Evolutionary conservation across 768 basidiomycete species (phyloP).

Genomic region (Russula sp.): DNA sequence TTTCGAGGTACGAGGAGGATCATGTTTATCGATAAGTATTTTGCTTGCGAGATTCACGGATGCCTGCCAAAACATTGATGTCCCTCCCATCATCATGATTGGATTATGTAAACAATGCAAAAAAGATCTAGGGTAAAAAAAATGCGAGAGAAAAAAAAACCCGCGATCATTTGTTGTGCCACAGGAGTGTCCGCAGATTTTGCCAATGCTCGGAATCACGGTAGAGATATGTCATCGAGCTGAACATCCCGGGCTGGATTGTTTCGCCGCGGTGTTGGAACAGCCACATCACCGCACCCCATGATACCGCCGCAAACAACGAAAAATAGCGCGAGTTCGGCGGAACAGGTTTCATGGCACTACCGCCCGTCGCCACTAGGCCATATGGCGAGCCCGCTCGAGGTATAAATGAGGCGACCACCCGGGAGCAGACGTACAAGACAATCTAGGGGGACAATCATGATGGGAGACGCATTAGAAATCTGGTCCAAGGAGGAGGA

Average conservation of each 20-base stretch:
- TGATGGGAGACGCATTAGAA: not conserved
- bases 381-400: slow-evolving; percentile 56
- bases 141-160: not conserved
- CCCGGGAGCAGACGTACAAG: slow-evolving; percentile 89
- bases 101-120: slow-evolving; percentile 9
- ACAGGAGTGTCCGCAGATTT: slow-evolving; percentile 73
- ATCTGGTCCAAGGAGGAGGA: not conserved
- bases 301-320: slow-evolving; percentile 77
- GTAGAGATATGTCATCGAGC: slow-evolving; percentile 93
- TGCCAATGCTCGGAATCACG: slow-evolving; percentile 87
- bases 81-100: no score
- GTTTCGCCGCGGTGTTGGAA: slow-evolving; percentile 82
- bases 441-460: slow-evolving; percentile 60
- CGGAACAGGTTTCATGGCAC: slow-evolving; percentile 60
- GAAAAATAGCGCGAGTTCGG: slow-evolving; percentile 83
- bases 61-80: not conserved
- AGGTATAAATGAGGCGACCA: slow-evolving; percentile 86
- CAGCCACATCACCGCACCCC: slow-evolving; percentile 97
- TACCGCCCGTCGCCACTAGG: slow-evolving; percentile 34
- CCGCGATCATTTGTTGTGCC: slow-evolving; percentile 70
- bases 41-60: slow-evolving; percentile 1
- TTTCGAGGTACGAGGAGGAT: slow-evolving; percentile 8
- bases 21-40: slow-evolving; percentile 22
- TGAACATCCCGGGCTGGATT: slow-evolving; percentile 97
- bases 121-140: not conserved